Evolutionary conservation across 306 rosid genomes (phyloP), one percentile per base, ranked within the genome.

Genomic region (Gillenia trifoliata): DNA sequence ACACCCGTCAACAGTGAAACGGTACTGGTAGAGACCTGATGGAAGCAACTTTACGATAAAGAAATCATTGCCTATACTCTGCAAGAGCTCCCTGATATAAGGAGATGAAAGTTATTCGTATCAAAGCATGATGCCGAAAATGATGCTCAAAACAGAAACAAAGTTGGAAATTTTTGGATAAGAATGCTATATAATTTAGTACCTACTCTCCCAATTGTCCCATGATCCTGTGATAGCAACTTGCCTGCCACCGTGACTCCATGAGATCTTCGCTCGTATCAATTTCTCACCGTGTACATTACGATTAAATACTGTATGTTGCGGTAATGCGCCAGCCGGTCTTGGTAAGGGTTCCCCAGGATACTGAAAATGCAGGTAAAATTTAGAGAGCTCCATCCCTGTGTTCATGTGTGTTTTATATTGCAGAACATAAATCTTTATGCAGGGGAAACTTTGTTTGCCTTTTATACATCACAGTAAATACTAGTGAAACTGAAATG

Each of bases 181-280:
- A 15, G 6, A 56, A 16, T 30, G 56, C 28, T 16, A 38, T 26
- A 55, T 10, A 71, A 36, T 56, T 54, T 52, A 63, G 68, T 86
- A 93, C 97, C 82, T 83, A 69, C 83, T 83, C 60, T 83, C 79
- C 98, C 99, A 92, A 77, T 86, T 83, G 87, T 90, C 89, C 99
- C 99, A 95, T 57, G 99, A 90, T 68, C 99, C 99, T 29, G 73
- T 79, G 47, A 95, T 36, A 70, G 87, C 82, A 60, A 92, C 93
- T 80, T 70, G 83, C 7, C 64, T 78, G 60, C 89, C 98, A 71
- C 81, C 82, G 79, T 86, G 89, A 63, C 72, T 88, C 99, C 99
- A 95, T 70, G 89, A 75, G 80, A 95, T 85, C 78, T 64, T 82
- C 20, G 79, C 91, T 49, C 57, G 77, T 41, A 79, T 85, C 79